Conservation (phyloP, 179 eudicot species). For the Carnegiea gigantea region DNA sequence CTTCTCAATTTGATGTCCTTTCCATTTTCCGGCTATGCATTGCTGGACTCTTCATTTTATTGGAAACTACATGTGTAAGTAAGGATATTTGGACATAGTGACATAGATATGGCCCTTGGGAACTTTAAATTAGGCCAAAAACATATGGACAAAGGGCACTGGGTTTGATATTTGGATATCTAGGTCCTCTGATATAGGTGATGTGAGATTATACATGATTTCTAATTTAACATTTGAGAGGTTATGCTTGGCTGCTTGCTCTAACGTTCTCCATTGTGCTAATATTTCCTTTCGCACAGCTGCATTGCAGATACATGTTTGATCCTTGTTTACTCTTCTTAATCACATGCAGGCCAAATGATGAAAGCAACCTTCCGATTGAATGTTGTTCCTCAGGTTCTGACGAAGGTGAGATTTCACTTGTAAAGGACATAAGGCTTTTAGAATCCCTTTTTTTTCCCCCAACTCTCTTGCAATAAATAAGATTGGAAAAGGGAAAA, state of each 20-base stretch:
- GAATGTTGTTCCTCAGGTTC: slow-evolving; percentile 32
- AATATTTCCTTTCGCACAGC: neutral
- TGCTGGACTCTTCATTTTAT: neutral
- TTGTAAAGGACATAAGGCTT: neutral
- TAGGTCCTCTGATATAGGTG: neutral
- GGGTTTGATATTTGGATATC: neutral
- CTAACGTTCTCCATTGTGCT: neutral
- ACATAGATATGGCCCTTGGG: neutral
- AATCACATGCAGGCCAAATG: slow-evolving; percentile 49
- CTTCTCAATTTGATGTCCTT: neutral
- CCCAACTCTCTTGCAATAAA: neutral
- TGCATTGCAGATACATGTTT: slow-evolving; percentile 6
- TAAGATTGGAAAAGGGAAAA: neutral
- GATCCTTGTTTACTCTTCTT: neutral
- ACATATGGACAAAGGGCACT: neutral
- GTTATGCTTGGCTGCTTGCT: neutral
- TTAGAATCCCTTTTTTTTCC: neutral
- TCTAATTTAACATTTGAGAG: neutral
- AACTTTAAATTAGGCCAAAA: neutral
- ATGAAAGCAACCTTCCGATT: slow-evolving; percentile 35
- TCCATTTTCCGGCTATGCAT: neutral
- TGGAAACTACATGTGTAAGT: neutral
- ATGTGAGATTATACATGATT: neutral
- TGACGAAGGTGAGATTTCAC: slow-evolving; percentile 46
- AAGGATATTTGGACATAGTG: slow-evolving; percentile 3